These are phyloP conservation scores for Setomelanomma holmii DNA, from an alignment of 2,329 filamentous ascomycete genomes.

Conservation along the genomic window DNA sequence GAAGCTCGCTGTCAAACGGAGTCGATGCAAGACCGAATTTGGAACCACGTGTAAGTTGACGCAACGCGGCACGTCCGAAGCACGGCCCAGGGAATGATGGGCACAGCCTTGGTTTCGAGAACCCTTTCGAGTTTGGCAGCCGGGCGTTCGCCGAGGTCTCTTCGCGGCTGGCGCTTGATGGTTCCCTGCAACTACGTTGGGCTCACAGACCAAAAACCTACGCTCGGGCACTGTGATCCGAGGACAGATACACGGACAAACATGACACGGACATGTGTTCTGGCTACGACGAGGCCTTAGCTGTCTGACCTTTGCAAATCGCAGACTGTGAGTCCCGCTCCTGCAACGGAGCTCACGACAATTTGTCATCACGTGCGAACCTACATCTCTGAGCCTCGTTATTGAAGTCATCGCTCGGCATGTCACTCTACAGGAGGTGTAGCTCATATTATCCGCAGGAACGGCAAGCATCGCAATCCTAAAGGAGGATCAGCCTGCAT, in stretches of 20 bases:
- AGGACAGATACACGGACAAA: neutral
- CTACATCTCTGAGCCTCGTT: neutral
- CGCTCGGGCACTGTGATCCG: neutral
- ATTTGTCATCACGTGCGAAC: neutral
- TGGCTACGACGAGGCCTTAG: neutral
- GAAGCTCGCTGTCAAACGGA: no score
- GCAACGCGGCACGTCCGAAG: no score
- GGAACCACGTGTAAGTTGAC: no score
- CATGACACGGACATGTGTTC: neutral
- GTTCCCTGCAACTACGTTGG: neutral
- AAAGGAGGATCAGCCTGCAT: slow-evolving; percentile 7
- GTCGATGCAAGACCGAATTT: no score
- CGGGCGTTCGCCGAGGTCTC: neutral
- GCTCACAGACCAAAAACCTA: neutral
- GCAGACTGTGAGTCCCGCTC: no score
- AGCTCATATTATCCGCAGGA: slow-evolving; percentile 3
- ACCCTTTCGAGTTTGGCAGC: neutral
- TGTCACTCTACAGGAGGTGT: neutral
- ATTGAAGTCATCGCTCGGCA: neutral
- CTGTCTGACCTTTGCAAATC: no score
- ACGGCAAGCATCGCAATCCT: slow-evolving; percentile 4
- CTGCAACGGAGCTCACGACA: no score
- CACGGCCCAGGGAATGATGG: neutral
- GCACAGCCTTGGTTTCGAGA: neutral
- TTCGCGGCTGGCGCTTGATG: neutral